Evolutionary conservation across 495 filamentous ascomycete species (phyloP).

Genomic region (Usnea hakonensis): DNA sequence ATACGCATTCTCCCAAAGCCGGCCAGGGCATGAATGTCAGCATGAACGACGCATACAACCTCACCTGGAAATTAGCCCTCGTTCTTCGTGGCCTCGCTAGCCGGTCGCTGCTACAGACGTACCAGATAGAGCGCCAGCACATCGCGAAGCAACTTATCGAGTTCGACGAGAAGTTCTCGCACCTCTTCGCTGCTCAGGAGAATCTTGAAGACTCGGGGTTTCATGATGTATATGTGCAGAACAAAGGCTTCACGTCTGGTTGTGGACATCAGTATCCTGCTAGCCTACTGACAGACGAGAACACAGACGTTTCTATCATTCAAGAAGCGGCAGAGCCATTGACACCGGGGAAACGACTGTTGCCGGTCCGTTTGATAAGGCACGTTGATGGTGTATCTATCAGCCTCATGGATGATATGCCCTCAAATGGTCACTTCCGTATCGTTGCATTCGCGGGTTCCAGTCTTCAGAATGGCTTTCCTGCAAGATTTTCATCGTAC

Average conservation of each 20-base stretch:
- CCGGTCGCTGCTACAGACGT: conserved; percentile 57
- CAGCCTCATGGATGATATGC: neutral
- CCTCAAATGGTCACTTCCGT: neutral
- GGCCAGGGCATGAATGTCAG: conserved; percentile 83
- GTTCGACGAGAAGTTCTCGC: conserved; percentile 48
- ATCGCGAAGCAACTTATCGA: conserved; percentile 64
- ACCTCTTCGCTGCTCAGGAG: neutral
- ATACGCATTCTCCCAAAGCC: conserved; percentile 77
- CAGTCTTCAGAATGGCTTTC: neutral
- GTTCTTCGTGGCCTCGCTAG: conserved; percentile 56
- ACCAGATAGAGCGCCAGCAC: conserved; percentile 59
- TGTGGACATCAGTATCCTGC: neutral
- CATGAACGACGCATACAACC: conserved; percentile 73
- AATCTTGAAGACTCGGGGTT: neutral
- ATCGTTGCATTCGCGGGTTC: neutral
- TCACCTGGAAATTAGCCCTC: conserved; percentile 77
- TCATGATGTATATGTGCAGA: neutral
- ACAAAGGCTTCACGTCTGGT: neutral
- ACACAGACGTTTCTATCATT: neutral
- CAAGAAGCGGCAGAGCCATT: neutral
- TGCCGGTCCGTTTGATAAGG: neutral
- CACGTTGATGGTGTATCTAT: neutral
- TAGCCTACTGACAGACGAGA: neutral
- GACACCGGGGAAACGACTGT: neutral
- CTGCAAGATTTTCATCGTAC: neutral